These are phyloP conservation scores for Lactifluus subvellereus DNA, from an alignment of 768 basidiomycete species.

Conservation along the genomic window DNA sequence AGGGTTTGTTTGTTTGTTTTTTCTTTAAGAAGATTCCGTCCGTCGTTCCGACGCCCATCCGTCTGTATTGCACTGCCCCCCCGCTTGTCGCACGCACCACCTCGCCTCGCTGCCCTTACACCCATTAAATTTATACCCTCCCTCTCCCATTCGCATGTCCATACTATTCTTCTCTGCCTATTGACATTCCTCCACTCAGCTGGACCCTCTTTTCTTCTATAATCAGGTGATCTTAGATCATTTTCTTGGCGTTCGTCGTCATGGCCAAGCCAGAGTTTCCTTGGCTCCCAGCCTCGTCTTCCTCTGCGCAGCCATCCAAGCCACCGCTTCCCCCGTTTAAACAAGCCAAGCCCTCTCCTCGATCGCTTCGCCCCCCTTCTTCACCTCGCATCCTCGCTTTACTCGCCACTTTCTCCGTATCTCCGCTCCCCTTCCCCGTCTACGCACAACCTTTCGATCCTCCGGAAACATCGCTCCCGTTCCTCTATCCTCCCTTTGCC, in stretches of 20 bases:
- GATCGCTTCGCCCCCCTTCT: slow-evolving; percentile 8
- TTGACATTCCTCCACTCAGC: no score
- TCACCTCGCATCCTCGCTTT: background rate
- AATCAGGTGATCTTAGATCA: background rate
- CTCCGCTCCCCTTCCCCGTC: background rate
- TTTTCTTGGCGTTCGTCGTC: slow-evolving; percentile 12
- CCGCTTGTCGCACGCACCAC: background rate
- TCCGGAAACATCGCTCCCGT: slow-evolving; percentile 15
- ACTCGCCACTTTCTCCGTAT: slow-evolving; percentile 11
- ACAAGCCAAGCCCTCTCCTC: background rate
- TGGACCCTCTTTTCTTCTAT: background rate
- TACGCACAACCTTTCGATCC: slow-evolving; percentile 11
- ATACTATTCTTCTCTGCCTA: background rate
- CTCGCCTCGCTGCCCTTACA: no score
- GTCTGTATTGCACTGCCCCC: slow-evolving; percentile 24
- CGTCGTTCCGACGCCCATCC: background rate
- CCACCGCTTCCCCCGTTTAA: background rate
- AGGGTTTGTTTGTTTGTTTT: no score
- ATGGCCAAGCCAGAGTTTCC: slow-evolving; percentile 30
- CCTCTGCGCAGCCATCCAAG: slow-evolving; percentile 10
- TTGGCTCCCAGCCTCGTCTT: slow-evolving; percentile 10
- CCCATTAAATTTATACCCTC: background rate
- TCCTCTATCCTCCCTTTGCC: slow-evolving; percentile 31
- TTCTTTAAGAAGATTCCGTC: no score
- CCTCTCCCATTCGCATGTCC: background rate